These are phyloP conservation scores for Yamadazyma oceani DNA, from an alignment of 1,139 yeast species.

Conservation along the genomic window DNA sequence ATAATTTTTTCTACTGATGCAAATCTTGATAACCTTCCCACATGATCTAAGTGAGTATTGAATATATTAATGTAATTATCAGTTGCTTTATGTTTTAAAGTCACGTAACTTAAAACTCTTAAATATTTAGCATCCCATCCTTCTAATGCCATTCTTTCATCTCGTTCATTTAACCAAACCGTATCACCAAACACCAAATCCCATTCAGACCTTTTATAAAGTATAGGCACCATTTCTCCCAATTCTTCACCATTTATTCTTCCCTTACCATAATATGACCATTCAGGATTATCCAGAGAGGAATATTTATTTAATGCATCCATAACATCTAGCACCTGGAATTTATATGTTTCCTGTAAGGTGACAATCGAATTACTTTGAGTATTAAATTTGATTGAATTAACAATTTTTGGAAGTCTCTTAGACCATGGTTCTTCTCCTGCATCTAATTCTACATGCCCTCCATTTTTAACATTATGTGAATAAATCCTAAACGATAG, in stretches of 20 bases:
- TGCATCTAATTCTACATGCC: constrained; percentile 23
- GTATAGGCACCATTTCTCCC: constrained; percentile 39
- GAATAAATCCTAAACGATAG: constrained; percentile 35
- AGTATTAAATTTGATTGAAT: constrained; percentile 31
- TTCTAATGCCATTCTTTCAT: constrained; percentile 24
- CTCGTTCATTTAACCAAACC: constrained; percentile 34
- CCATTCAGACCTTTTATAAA: constrained; percentile 33
- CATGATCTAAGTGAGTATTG: constrained; percentile 61
- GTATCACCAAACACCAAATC: constrained; percentile 31
- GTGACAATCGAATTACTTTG: constrained; percentile 28
- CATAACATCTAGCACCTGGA: constrained; percentile 34
- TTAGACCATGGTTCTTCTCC: constrained; percentile 35
- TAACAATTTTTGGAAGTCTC: constrained; percentile 24
- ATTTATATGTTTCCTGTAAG: constrained; percentile 37
- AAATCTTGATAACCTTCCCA: constrained; percentile 46
- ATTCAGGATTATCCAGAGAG: constrained; percentile 22
- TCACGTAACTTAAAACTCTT: constrained; percentile 47
- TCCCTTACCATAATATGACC: constrained; percentile 37
- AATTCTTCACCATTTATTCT: constrained; percentile 31
- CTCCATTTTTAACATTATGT: constrained; percentile 41
- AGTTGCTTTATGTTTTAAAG: constrained; percentile 31
- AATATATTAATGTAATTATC: constrained; percentile 42
- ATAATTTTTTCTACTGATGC: constrained; percentile 50
- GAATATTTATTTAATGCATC: constrained; percentile 27
- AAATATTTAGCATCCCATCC: constrained; percentile 61